Conservation (phyloP, 106 monocot genomes). For the Platanthera guangdongensis region DNA sequence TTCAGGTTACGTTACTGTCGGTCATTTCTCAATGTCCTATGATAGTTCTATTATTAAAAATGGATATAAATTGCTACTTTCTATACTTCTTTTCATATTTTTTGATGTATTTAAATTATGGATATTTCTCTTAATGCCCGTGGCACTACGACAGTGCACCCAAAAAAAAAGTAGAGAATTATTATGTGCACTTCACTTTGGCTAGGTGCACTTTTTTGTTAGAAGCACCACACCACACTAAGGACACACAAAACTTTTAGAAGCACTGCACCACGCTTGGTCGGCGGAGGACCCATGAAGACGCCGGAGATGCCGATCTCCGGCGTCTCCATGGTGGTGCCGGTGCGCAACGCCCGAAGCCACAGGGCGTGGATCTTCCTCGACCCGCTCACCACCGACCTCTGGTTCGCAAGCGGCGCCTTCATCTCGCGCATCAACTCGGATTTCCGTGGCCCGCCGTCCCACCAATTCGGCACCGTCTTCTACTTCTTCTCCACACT, state of each 20-base stretch:
- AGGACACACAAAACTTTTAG: no score
- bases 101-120: neutral
- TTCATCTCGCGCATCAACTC: conserved; percentile 36
- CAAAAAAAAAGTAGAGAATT: neutral
- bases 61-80: neutral
- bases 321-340: conserved; percentile 41
- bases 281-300: no score
- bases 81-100: neutral
- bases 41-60: neutral
- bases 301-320: conserved; percentile 21
- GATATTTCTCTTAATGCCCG: neutral
- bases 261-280: no score
- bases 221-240: no score
- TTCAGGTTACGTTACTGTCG: neutral
- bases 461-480: conserved; percentile 35
- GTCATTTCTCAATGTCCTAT: neutral
- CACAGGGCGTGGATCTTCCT: conserved; percentile 21
- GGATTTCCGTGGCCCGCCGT: conserved; percentile 28
- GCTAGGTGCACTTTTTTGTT: no score
- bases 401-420: conserved; percentile 23
- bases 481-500: conserved; percentile 64
- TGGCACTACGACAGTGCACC: neutral
- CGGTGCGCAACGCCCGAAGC: conserved; percentile 14
- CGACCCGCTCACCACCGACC: conserved; percentile 14
- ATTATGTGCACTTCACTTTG: no score